Conservation (phyloP, 106 monocot genomes). For the Vanilla planifolia region DNA sequence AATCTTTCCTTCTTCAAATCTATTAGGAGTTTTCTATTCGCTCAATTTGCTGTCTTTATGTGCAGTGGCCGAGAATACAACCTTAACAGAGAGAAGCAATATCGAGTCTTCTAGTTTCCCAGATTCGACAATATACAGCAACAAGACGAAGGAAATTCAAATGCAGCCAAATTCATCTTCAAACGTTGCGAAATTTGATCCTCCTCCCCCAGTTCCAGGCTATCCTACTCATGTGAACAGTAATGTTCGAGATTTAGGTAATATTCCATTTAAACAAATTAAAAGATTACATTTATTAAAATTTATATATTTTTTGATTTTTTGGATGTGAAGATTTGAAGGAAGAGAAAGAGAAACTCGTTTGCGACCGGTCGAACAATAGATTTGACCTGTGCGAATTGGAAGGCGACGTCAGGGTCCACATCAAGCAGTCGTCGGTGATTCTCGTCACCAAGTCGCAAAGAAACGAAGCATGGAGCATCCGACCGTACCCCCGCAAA, state of each 20-base stretch:
- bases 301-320: not conserved
- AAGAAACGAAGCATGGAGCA: conserved; percentile 29
- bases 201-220: not conserved
- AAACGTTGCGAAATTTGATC: not conserved
- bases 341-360: conserved; percentile 6
- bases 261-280: not conserved
- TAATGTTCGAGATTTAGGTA: not conserved
- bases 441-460: not conserved
- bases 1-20: no score
- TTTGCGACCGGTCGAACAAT: conserved; percentile 15
- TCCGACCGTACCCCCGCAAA: conserved; percentile 67
- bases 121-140: no score
- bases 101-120: no score
- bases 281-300: not conserved
- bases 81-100: no score
- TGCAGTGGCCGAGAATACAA: no score
- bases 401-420: conserved; percentile 35
- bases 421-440: conserved; percentile 2
- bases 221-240: not conserved
- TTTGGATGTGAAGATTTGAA: not conserved
- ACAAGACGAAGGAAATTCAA: no score
- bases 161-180: not conserved
- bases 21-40: no score
- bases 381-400: conserved; percentile 30
- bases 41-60: no score